These are phyloP conservation scores for Cutaneotrichosporon cyanovorans DNA, from an alignment of 1,284 basidiomycete genomes.

Conservation along the genomic window DNA sequence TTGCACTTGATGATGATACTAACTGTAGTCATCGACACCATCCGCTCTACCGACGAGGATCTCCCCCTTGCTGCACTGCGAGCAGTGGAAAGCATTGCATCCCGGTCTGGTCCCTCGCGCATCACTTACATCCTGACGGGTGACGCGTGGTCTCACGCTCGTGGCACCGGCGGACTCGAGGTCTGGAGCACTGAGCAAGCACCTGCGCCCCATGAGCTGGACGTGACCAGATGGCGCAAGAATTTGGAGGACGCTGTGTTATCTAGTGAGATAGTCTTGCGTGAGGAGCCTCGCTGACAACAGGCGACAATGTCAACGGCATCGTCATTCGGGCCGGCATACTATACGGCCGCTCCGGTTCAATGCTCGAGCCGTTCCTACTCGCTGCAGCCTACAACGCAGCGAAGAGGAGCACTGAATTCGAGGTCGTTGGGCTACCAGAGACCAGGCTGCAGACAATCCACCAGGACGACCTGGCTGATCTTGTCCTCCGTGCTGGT, in stretches of 20 bases:
- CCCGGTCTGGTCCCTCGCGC: slow-evolving; percentile 36
- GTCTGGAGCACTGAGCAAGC: slow-evolving; percentile 33
- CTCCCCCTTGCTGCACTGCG: slow-evolving; percentile 37
- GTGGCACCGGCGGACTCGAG: slow-evolving; percentile 30
- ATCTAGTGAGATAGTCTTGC: slow-evolving; percentile 20
- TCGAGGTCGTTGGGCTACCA: slow-evolving; percentile 39
- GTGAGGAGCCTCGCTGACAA: neutral
- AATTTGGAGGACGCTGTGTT: slow-evolving; percentile 32
- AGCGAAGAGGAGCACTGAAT: slow-evolving; percentile 46
- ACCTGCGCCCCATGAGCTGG: slow-evolving; percentile 7
- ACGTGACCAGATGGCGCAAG: slow-evolving; percentile 23
- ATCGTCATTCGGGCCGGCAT: slow-evolving; percentile 37
- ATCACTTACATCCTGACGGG: slow-evolving; percentile 53
- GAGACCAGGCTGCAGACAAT: slow-evolving; percentile 49
- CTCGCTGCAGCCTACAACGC: slow-evolving; percentile 32
- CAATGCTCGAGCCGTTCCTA: slow-evolving; percentile 47
- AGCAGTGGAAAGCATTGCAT: slow-evolving; percentile 21
- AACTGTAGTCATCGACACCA: slow-evolving; percentile 40
- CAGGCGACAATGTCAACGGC: slow-evolving; percentile 30
- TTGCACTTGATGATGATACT: neutral
- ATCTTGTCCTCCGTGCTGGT: slow-evolving; percentile 48
- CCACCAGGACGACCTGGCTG: slow-evolving; percentile 53
- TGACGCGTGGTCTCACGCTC: slow-evolving; percentile 49
- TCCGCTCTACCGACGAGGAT: slow-evolving; percentile 36
- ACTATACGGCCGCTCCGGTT: slow-evolving; percentile 30